Evolutionary conservation across 805 yeast genomes (phyloP).

Genomic region (Grigorovia transvaalensis): DNA sequence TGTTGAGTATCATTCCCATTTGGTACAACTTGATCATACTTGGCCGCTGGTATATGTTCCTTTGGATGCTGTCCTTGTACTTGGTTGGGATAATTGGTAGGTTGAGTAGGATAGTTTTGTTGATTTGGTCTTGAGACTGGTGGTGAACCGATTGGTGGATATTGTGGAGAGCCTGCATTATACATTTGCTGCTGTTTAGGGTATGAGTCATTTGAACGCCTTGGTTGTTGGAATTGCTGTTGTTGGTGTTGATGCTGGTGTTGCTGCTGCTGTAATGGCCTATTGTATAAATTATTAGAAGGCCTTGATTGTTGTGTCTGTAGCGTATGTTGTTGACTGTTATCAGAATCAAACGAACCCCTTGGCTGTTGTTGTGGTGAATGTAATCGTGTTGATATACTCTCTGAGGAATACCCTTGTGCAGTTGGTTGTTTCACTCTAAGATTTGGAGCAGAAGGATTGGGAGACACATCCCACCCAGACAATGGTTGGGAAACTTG

Average conservation of each 20-base stretch:
- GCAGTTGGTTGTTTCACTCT: neutral
- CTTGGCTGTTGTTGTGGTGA: neutral
- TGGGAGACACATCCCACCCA: too few relatives aligned
- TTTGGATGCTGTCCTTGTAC: neutral
- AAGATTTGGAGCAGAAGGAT: neutral
- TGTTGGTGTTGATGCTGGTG: neutral
- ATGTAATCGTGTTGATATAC: neutral
- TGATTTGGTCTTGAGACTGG: neutral
- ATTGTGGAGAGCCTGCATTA: neutral
- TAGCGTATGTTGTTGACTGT: neutral
- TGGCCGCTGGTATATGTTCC: neutral
- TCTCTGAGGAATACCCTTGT: neutral
- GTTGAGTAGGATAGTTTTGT: neutral
- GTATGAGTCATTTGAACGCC: neutral
- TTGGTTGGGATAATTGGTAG: neutral
- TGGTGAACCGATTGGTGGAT: constrained; percentile 15
- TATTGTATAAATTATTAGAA: neutral
- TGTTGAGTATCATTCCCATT: neutral
- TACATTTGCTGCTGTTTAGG: neutral
- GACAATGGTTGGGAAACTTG: neutral
- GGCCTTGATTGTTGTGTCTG: neutral
- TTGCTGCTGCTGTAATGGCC: neutral
- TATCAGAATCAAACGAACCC: neutral
- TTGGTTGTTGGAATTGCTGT: neutral
- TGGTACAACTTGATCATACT: neutral